Evolutionary conservation across 768 basidiomycete genomes (phyloP).

Genomic region (Arthromyces matolae): DNA sequence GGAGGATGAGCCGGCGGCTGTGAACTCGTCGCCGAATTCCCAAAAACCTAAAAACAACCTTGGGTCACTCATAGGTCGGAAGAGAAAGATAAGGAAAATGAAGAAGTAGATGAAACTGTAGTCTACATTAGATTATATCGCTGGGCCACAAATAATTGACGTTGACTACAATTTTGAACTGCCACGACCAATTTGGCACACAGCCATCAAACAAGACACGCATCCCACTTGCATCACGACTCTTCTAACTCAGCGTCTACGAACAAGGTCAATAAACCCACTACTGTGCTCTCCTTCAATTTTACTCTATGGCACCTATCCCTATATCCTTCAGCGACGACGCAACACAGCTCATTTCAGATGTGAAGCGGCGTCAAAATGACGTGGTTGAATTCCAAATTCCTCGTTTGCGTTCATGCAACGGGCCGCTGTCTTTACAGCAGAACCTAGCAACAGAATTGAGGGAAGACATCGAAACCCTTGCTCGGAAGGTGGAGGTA

Average conservation of each 20-base stretch:
- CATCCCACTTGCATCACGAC: too few relatives aligned
- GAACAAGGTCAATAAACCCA: too few relatives aligned
- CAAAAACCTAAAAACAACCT: conserved; percentile 38
- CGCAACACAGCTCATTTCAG: conserved; percentile 44
- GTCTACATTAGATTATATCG: background rate
- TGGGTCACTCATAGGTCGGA: conserved; percentile 76
- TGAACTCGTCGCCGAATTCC: conserved; percentile 15
- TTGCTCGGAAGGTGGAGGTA: conserved; percentile 69
- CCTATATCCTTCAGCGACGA: conserved; percentile 52
- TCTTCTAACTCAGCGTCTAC: too few relatives aligned
- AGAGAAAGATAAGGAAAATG: conserved; percentile 65
- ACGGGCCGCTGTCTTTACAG: conserved; percentile 66
- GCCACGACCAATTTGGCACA: too few relatives aligned
- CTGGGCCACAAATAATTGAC: too few relatives aligned
- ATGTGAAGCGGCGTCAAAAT: conserved; percentile 49
- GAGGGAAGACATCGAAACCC: conserved; percentile 66
- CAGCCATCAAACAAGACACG: too few relatives aligned
- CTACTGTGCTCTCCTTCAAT: background rate
- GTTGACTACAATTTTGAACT: too few relatives aligned
- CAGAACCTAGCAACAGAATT: conserved; percentile 73
- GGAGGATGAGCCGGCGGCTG: conserved; percentile 15
- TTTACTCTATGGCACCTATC: conserved; percentile 63
- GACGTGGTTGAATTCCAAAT: conserved; percentile 73
- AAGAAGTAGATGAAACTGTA: conserved; percentile 26
- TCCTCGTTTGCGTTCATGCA: conserved; percentile 66